Evolutionary conservation across 768 basidiomycete species (phyloP), one percentile per base, ranked within the genome.

Genomic region (Xerocomellus dryophilus): DNA sequence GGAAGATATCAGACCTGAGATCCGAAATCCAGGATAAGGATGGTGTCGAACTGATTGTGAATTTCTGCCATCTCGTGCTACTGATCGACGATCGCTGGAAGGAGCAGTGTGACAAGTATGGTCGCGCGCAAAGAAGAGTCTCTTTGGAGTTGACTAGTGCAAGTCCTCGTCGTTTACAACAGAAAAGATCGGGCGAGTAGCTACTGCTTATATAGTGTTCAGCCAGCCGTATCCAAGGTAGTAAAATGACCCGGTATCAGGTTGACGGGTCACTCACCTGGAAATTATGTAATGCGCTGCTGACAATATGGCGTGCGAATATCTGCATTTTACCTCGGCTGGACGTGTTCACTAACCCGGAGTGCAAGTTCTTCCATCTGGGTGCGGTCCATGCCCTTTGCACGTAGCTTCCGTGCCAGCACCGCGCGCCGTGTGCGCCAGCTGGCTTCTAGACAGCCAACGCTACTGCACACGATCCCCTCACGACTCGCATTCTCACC

Each of bases 11-110:
- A 60, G 63, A 96, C 94, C 81, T 93, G 95, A 10, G 94, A 97
- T 50, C 96, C 96, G 72, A 98, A 98, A 72, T 98, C 96, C 32
- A 98, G 77, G 64, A 98, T 97, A 40, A 98, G 84, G 60, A 98
- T 85, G 21, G 95, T 95, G 66, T 98, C 94, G 69, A 96, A 98
- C 60, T 93, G 85, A 71, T 92, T 88, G 73, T 96, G 93, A 63
- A 97, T 97, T 70, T 93, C 91, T 12, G 86, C 78, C 88, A 91
- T 90, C 45, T 21, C 25, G 43, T 17, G 20, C 34, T 20, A 3
- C 23, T n/a, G 3, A 21, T 32, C 23, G 52, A 29, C 20, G 42
- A 7, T 20, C 23, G 40, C 9, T 35, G 15, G 12, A 2, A 14
- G 12, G 6, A 15, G n/a, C n/a, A n/a, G n/a, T n/a, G n/a, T n/a